A percentile compares a stretch with the other conserved stretches of the same genome.
Evolutionary conservation across 2,329 filamentous ascomycete species (phyloP).

Genomic region (Cladosporium sp.): DNA sequence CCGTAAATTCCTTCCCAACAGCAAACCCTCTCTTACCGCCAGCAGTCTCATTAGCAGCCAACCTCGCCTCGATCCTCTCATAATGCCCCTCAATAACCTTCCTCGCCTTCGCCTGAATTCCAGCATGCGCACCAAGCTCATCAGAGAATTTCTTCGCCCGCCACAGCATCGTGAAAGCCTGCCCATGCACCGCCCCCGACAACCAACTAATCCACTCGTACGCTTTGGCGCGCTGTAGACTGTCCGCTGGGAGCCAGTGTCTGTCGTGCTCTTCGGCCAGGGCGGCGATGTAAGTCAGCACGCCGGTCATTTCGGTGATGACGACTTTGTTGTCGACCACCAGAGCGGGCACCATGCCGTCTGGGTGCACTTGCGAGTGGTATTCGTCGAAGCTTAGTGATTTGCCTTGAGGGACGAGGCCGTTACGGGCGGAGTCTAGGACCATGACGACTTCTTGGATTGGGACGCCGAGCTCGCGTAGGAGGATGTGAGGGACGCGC

Average conservation of each 20-base stretch:
- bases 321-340: conserved; percentile 22
- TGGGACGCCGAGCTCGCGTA: conserved; percentile 2
- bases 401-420: not conserved
- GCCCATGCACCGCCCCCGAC: conserved; percentile 30
- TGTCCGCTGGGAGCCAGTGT: conserved; percentile 29
- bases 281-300: conserved; percentile 31
- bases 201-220: conserved; percentile 36
- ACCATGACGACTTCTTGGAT: not conserved
- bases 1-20: conserved; percentile 31
- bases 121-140: conserved; percentile 17
- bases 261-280: conserved; percentile 27
- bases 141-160: conserved; percentile 25
- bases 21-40: conserved; percentile 19
- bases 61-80: conserved; percentile 24
- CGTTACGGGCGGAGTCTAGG: not conserved
- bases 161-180: conserved; percentile 26
- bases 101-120: conserved; percentile 21
- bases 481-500: conserved; percentile 8
- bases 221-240: conserved; percentile 23
- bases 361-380: conserved; percentile 29
- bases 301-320: conserved; percentile 34
- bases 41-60: conserved; percentile 14
- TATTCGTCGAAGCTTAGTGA: conserved; percentile 15
- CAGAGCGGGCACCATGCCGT: conserved; percentile 31
- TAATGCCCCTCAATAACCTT: conserved; percentile 14